Percentiles rank a stretch among this genome's conserved stretches.
Conservation (phyloP, 2,329 filamentous ascomycete species). For the Fusarium begoniae region DNA sequence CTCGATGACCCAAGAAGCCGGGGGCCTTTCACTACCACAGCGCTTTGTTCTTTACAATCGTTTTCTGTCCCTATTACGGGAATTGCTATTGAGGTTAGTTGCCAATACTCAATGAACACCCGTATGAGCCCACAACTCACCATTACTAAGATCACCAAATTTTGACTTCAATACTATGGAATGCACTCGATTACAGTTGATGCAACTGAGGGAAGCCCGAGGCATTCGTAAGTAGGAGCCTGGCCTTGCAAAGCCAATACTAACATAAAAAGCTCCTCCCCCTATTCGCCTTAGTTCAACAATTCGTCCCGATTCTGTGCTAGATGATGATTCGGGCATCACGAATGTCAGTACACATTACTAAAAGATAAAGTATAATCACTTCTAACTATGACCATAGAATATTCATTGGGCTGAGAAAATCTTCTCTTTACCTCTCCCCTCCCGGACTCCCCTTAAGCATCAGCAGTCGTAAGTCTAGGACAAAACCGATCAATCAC, state of each 20-base stretch:
- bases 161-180: slow-evolving; percentile 67
- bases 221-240: slow-evolving; percentile 57
- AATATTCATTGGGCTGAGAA: slow-evolving; percentile 68
- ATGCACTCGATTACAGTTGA: slow-evolving; percentile 56
- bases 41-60: slow-evolving; percentile 66
- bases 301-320: slow-evolving; percentile 46
- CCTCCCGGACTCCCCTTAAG: slow-evolving; percentile 60
- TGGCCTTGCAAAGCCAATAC: slow-evolving; percentile 10
- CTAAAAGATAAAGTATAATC: not conserved
- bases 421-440: slow-evolving; percentile 65
- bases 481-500: not conserved
- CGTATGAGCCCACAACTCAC: slow-evolving; percentile 22
- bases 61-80: slow-evolving; percentile 59
- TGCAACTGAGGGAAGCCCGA: slow-evolving; percentile 62
- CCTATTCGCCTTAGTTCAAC: slow-evolving; percentile 47
- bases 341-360: slow-evolving; percentile 23
- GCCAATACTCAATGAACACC: not conserved
- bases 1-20: slow-evolving; percentile 61
- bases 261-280: slow-evolving; percentile 47
- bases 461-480: slow-evolving; percentile 47
- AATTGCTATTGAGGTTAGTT: slow-evolving; percentile 61
- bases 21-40: slow-evolving; percentile 59
- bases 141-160: slow-evolving; percentile 50
- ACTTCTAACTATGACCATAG: slow-evolving; percentile 45
- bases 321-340: slow-evolving; percentile 41